Conservation (phyloP, 2,329 filamentous ascomycete species). For the Aspergillus glaucus region DNA sequence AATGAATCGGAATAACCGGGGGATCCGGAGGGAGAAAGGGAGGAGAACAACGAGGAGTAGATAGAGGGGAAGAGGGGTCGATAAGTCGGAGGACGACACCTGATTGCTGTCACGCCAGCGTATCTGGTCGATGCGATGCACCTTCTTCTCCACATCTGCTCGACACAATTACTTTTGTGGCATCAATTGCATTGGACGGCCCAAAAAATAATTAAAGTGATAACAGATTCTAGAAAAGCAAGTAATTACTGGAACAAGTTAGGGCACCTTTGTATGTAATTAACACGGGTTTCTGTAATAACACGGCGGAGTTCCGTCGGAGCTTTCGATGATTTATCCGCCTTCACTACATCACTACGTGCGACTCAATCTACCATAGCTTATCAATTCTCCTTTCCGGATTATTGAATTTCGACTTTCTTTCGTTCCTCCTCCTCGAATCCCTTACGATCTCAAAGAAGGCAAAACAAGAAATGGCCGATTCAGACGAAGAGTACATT, state of each 20-base stretch:
- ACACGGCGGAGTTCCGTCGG: background rate
- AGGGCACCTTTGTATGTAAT: constrained; percentile 2
- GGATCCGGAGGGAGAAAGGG: constrained; percentile 12
- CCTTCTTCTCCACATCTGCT: constrained; percentile 31
- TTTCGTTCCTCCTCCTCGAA: background rate
- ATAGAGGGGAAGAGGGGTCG: constrained; percentile 22
- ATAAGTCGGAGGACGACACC: constrained; percentile 17
- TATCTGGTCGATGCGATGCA: constrained; percentile 24
- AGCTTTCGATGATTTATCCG: constrained; percentile 1
- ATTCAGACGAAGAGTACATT: constrained; percentile 49
- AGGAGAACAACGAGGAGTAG: constrained; percentile 12
- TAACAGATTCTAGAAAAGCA: background rate
- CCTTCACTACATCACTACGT: background rate
- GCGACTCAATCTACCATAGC: no score
- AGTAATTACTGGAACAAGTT: constrained; percentile 4
- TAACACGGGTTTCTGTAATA: constrained; percentile 14
- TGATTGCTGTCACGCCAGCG: constrained; percentile 20
- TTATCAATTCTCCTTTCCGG: no score
- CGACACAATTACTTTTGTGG: background rate
- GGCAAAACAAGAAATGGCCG: constrained; percentile 29
- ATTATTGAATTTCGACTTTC: background rate
- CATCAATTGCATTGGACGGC: background rate
- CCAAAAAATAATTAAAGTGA: no score
- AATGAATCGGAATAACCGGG: constrained; percentile 14
- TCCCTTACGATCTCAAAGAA: background rate